Evolutionary conservation across 768 basidiomycete genomes (phyloP).

Genomic region (Boletus rubroflammeus): DNA sequence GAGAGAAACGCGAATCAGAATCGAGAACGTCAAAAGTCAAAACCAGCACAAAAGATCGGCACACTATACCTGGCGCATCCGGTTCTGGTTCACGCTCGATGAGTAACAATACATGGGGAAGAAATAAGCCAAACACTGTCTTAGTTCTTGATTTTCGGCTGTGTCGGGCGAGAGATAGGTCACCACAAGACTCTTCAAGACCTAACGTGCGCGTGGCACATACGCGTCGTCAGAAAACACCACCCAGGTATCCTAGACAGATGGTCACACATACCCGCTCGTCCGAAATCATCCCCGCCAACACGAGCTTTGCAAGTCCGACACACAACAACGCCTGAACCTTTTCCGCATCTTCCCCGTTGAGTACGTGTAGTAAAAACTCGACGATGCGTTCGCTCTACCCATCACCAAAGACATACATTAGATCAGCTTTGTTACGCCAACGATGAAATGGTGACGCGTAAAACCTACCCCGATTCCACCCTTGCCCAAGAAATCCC

Average conservation of each 20-base stretch:
- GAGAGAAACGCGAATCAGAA: background rate
- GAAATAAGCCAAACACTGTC: constrained; percentile 86
- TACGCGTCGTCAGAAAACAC: background rate
- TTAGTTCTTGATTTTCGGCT: constrained; percentile 72
- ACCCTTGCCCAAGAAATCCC: constrained; percentile 52
- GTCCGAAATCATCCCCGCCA: constrained; percentile 72
- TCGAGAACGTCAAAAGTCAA: background rate
- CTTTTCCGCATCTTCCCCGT: constrained; percentile 52
- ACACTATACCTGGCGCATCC: constrained; percentile 50
- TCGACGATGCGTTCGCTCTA: constrained; percentile 62
- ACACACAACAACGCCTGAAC: constrained; percentile 71
- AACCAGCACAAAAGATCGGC: background rate
- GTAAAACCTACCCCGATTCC: constrained; percentile 29
- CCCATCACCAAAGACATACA: background rate
- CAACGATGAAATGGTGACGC: background rate
- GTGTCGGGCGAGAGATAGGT: constrained; percentile 81
- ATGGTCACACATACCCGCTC: constrained; percentile 47
- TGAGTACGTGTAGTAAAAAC: constrained; percentile 54
- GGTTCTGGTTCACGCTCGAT: constrained; percentile 64
- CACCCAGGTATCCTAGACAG: background rate
- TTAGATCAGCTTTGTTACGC: background rate
- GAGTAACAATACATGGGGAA: constrained; percentile 85
- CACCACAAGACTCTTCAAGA: constrained; percentile 47
- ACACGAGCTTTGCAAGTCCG: constrained; percentile 83
- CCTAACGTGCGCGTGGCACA: constrained; percentile 27